phyloP scores from a whole-genome alignment of 495 filamentous ascomycete species.

The Penicillium coffeae region DNA sequence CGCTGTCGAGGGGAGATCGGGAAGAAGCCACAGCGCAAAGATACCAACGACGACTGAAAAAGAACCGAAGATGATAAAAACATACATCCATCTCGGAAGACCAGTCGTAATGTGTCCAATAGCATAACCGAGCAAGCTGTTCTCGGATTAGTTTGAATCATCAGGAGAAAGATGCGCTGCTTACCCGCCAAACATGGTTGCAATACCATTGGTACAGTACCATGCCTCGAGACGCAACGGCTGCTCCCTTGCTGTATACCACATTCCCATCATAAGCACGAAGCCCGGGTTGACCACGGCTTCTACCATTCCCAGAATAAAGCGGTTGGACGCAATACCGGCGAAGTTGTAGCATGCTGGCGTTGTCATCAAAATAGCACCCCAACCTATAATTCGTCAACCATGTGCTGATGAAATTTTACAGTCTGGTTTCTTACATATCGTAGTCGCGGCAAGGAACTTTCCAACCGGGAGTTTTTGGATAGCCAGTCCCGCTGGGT shows the following conservation, averaged over 20 bases:
- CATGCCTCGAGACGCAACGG: slow-evolving; percentile 51
- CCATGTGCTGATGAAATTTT: background rate
- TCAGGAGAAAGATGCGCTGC: background rate
- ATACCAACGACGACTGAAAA: slow-evolving; percentile 33
- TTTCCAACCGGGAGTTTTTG: slow-evolving; percentile 54
- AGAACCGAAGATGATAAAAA: slow-evolving; percentile 48
- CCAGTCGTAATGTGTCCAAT: slow-evolving; percentile 45
- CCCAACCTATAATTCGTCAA: slow-evolving; percentile 43
- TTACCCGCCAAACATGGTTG: slow-evolving; percentile 52
- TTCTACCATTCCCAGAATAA: slow-evolving; percentile 53
- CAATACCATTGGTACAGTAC: slow-evolving; percentile 55
- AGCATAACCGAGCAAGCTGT: slow-evolving; percentile 52
- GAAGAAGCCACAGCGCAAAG: slow-evolving; percentile 35
- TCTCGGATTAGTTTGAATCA: background rate
- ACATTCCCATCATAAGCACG: slow-evolving; percentile 54
- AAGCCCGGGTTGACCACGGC: slow-evolving; percentile 55
- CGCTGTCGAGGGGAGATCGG: slow-evolving; percentile 43
- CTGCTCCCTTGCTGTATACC: slow-evolving; percentile 53
- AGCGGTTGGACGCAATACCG: slow-evolving; percentile 41
- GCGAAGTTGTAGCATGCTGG: slow-evolving; percentile 40
- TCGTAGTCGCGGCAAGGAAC: slow-evolving; percentile 38
- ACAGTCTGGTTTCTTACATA: slow-evolving; percentile 17
- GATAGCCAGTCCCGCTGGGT: slow-evolving; percentile 47
- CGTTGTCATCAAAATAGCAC: slow-evolving; percentile 37
- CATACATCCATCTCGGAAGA: slow-evolving; percentile 45